phyloP scores from a whole-genome alignment of 805 yeast species.

The Candida yuanshanica region DNA sequence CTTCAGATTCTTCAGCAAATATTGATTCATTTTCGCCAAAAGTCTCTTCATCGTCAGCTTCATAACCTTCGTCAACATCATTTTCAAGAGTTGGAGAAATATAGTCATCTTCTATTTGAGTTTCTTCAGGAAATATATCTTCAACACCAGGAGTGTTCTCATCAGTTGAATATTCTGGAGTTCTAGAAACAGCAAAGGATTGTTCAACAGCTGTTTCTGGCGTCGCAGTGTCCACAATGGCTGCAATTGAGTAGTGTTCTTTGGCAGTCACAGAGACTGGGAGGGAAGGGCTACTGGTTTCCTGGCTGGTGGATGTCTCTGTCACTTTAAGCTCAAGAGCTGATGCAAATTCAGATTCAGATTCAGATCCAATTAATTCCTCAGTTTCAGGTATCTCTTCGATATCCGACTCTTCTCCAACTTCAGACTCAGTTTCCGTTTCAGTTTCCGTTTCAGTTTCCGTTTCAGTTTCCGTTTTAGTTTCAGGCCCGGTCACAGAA shows the following conservation, averaged over 20 bases:
- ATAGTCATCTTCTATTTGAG: neutral
- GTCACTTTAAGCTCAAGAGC: neutral
- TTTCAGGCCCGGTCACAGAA: neutral
- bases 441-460: neutral
- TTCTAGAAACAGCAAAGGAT: neutral
- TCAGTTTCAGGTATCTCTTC: slow-evolving; percentile 1
- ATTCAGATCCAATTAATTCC: neutral
- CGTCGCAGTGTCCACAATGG: neutral
- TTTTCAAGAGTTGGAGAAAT: neutral
- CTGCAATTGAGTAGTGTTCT: neutral
- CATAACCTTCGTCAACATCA: slow-evolving; percentile 1
- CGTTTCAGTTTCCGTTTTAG: slow-evolving; percentile 1
- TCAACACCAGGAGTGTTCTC: neutral
- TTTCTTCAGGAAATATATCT: neutral
- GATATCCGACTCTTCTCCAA: neutral
- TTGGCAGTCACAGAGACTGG: neutral
- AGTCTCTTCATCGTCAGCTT: neutral
- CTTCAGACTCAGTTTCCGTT: neutral
- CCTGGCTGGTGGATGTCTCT: no score
- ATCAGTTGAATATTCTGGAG: neutral
- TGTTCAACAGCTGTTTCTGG: neutral
- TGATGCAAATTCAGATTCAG: slow-evolving; percentile 2
- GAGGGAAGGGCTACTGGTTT: no score
- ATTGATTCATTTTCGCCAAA: neutral
- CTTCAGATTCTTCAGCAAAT: neutral